phyloP scores from a whole-genome alignment of 2,329 filamentous ascomycete genomes.

The Fusarium armeniacum region DNA sequence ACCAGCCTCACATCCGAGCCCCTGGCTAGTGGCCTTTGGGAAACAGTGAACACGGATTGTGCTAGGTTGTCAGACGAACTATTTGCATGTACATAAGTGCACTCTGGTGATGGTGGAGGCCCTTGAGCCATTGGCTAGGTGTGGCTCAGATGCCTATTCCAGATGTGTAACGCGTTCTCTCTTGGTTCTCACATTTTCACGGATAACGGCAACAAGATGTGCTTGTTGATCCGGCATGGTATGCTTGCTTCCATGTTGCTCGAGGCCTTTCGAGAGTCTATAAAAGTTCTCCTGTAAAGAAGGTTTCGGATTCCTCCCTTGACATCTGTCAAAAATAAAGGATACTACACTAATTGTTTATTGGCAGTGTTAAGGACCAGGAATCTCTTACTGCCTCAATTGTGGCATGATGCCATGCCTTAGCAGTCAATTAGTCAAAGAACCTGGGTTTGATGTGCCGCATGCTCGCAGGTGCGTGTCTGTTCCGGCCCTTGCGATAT shows the following conservation, averaged over 20 bases:
- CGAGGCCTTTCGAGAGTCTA: neutral
- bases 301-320: neutral
- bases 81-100: slow-evolving; percentile 20
- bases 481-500: slow-evolving; percentile 20
- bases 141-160: slow-evolving; percentile 34
- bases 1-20: slow-evolving; percentile 12
- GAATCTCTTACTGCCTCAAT: slow-evolving; percentile 2
- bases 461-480: slow-evolving; percentile 21
- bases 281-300: slow-evolving; percentile 2
- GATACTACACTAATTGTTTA: slow-evolving; percentile 4
- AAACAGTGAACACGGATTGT: neutral
- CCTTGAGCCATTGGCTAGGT: neutral
- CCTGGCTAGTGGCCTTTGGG: slow-evolving; percentile 6
- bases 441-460: slow-evolving; percentile 23
- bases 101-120: neutral
- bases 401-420: slow-evolving; percentile 34
- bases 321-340: slow-evolving; percentile 17
- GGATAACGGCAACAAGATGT: neutral
- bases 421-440: slow-evolving; percentile 3
- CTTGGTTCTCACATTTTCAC: neutral
- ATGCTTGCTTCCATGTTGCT: slow-evolving; percentile 2
- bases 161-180: slow-evolving; percentile 22
- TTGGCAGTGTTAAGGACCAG: slow-evolving; percentile 9
- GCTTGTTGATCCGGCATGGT: neutral
- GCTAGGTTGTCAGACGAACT: slow-evolving; percentile 18